Evolutionary conservation across 169 alveolate genomes (phyloP), one percentile per base, ranked within the genome.

Genomic region (Plasmodium gonderi): DNA sequence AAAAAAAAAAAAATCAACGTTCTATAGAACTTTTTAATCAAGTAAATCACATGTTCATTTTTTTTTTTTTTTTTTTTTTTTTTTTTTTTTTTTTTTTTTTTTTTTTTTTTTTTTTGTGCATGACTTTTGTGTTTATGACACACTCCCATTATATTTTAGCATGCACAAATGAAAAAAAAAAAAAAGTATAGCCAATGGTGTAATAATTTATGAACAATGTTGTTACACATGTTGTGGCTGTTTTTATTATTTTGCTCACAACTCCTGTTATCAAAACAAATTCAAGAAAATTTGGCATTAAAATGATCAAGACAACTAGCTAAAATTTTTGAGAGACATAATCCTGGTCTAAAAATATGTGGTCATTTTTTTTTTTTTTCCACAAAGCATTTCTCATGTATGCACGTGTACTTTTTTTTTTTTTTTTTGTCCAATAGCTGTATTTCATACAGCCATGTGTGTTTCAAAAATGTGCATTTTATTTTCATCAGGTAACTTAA

Each of bases 91-190:
- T 60, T 60, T 60, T 60, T 60, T 60, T 54, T 54, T 51, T 51
- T 51, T 51, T 51, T 51, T 12, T 51, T 54, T 54, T 54, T 54
- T 54, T 54, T 60, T 60, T 1, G 69, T 36, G 38, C 76, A 79
- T 79, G 79, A 3, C 17, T 23, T 68, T 68, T 31, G 67, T 79
- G 11, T 36, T 65, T 42, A 33, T 79, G 26, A 79, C 6, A 23
- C 42, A 68, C 12, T 75, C 76, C 23, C 33, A 68, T 68, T 68
- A 29, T 68, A 38, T 40, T 40, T 76, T 44, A 9, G 67, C 81
- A 75, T 75, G 81, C 81, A 14, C 36, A 75, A 75, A 42, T 23
- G n/a, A 75, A 75, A 75, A 42, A 74, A 74, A 74, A 74, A 75
- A 75, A 75, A 75, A 75, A 36, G n/a, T 36, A 75, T 75, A n/a